Conservation (phyloP, 148 eudicot species). For the Rhododendron kiyosumense region DNA sequence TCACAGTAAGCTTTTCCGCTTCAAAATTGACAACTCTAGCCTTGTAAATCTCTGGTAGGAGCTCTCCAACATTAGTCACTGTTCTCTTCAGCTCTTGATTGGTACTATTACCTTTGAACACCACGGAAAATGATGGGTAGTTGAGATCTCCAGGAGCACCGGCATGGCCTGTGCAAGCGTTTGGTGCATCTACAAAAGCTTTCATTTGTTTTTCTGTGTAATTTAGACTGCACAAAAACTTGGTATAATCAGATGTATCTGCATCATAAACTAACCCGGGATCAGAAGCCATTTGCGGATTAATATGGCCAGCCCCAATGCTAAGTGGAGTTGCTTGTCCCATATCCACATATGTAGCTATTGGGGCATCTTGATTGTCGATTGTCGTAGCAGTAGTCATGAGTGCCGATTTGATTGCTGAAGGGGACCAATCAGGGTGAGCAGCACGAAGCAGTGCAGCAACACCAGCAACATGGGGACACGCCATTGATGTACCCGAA, state of each 20-base stretch:
- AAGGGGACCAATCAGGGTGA: constrained; percentile 9
- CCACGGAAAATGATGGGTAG: constrained; percentile 13
- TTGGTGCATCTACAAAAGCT: neutral
- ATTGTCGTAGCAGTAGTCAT: constrained; percentile 6
- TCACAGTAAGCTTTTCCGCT: neutral
- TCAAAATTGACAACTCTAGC: neutral
- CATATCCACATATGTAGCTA: constrained; percentile 4
- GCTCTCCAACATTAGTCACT: neutral
- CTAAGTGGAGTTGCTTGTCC: constrained; percentile 8
- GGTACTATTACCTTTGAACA: neutral
- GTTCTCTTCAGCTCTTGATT: constrained; percentile 10
- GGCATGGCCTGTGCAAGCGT: neutral
- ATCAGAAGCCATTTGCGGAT: constrained; percentile 10
- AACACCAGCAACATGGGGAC: constrained; percentile 8
- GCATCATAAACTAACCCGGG: constrained; percentile 12
- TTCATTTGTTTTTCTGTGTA: constrained; percentile 9
- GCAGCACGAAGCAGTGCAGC: constrained; percentile 12
- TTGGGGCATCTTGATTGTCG: neutral
- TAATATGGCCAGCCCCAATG: constrained; percentile 15
- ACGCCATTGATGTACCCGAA: constrained; percentile 15
- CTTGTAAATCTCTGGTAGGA: neutral
- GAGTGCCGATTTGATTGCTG: constrained; percentile 5
- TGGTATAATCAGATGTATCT: neutral
- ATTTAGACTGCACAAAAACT: constrained; percentile 10
- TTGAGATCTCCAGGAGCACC: constrained; percentile 15